phyloP scores from a whole-genome alignment of 192 early-diverging fungal genomes.

The Linnemannia schmuckeri region DNA sequence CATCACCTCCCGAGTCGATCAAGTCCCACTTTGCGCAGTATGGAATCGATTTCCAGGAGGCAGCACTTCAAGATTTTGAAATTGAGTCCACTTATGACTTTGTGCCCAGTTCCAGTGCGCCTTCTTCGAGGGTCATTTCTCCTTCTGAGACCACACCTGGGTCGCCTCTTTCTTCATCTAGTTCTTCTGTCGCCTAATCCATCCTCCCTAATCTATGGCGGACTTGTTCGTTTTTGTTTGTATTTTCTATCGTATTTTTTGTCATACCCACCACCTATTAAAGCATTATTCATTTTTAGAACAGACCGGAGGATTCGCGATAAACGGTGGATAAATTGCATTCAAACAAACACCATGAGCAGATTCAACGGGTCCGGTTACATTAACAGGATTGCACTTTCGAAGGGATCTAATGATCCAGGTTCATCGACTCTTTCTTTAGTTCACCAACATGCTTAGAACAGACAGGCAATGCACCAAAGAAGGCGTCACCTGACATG shows the following conservation, averaged over 20 bases:
- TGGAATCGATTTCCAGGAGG: conserved; percentile 47
- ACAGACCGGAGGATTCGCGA: too few relatives aligned
- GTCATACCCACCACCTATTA: background rate
- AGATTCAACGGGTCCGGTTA: too few relatives aligned
- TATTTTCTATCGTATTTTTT: background rate
- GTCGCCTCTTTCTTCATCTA: conserved; percentile 28
- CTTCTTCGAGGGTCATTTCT: conserved; percentile 30
- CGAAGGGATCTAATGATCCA: too few relatives aligned
- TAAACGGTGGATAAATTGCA: too few relatives aligned
- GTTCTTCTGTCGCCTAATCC: background rate
- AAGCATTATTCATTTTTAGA: background rate
- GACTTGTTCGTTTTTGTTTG: background rate
- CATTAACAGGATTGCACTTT: too few relatives aligned
- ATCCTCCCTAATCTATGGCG: background rate
- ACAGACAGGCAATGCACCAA: too few relatives aligned
- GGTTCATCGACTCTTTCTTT: too few relatives aligned
- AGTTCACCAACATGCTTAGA: too few relatives aligned
- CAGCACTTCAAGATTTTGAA: conserved; percentile 41
- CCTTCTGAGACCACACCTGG: conserved; percentile 28
- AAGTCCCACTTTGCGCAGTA: conserved; percentile 54
- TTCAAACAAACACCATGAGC: too few relatives aligned
- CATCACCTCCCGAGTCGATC: conserved; percentile 50
- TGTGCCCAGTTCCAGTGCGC: conserved; percentile 5
- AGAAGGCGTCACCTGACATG: background rate
- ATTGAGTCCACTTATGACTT: conserved; percentile 47